Evolutionary conservation across 1,284 basidiomycete genomes (phyloP), one percentile per base, ranked within the genome.

Genomic region (Heterobasidion irregulare): DNA sequence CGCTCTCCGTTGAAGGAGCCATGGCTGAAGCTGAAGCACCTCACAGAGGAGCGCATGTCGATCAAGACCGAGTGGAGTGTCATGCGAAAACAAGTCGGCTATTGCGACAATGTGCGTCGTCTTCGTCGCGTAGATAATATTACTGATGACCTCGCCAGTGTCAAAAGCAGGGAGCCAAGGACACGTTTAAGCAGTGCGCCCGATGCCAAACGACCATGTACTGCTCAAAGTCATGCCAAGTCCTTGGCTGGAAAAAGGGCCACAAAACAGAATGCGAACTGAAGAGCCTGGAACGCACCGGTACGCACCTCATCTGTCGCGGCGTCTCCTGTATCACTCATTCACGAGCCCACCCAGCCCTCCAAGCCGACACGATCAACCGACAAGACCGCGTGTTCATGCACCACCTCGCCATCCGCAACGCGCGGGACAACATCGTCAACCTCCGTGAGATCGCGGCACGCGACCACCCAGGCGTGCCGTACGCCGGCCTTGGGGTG

Each of bases 161-260:
- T 53, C 70, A 71, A 13, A 72, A 69, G 59, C 57, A 68, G 26
- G 70, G 68, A 26, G 57, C 54, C 5, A 71, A 68, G 56, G 69
- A 69, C 50, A 63, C 64, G 9, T 70, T 75, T 58, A 61, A 64
- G 47, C 66, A 69, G 49, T 75, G 72, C 53, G 58, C 63, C 3
- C 66, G 63, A 2, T 73, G 72, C 57, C 63, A 66, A 13, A 66
- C 63, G 8, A 72, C 72, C 4, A 62, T 69, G 15, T 73, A 73
- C 58, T 73, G 73, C 57, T 73, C 72, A 1, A 70, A 69, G 57
- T 68, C 72, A 56, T 73, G 72, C 54, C 71, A 72, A 56, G 60
- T 60, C 2, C 55, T 58, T 2, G 68, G 69, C 1, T 72, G 71
- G 70, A 72, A 73, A 52, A 67, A 70, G 54, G 66, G 66, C 16